These are phyloP conservation scores for Malassezia pachydermatis DNA, from an alignment of 1,284 basidiomycete species.

Conservation along the genomic window DNA sequence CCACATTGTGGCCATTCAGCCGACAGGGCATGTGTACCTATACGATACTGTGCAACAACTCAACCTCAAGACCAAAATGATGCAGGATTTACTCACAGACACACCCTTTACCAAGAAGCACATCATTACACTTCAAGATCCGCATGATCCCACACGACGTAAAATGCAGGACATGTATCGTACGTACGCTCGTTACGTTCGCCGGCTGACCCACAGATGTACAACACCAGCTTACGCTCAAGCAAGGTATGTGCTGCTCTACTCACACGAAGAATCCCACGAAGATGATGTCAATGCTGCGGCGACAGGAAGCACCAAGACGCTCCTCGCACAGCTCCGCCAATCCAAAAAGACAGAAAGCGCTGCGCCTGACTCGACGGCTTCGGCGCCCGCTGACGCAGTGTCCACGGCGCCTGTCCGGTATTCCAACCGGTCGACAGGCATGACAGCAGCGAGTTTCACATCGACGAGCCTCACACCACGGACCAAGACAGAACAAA, in stretches of 20 bases:
- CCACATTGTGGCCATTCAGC: slow-evolving; percentile 49
- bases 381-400: background rate
- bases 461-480: slow-evolving; percentile 85
- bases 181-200: background rate
- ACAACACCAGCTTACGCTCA: slow-evolving; percentile 34
- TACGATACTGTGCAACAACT: slow-evolving; percentile 59
- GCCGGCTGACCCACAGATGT: no score
- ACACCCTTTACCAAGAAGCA: slow-evolving; percentile 73
- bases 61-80: slow-evolving; percentile 62
- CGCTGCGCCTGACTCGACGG: background rate
- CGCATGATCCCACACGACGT: slow-evolving; percentile 36
- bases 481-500: slow-evolving; percentile 63
- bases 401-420: slow-evolving; percentile 58
- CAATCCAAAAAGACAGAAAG: background rate
- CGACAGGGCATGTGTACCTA: slow-evolving; percentile 72
- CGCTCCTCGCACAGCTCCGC: slow-evolving; percentile 26
- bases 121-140: slow-evolving; percentile 66
- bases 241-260: slow-evolving; percentile 30
- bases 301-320: slow-evolving; percentile 41
- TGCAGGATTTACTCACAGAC: slow-evolving; percentile 71
- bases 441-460: slow-evolving; percentile 79
- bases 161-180: slow-evolving; percentile 15
- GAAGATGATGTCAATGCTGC: slow-evolving; percentile 39
- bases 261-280: slow-evolving; percentile 14
- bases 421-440: slow-evolving; percentile 76